Conservation (phyloP, 2,329 filamentous ascomycete species). For the Pseudogymnoascus sp. region DNA sequence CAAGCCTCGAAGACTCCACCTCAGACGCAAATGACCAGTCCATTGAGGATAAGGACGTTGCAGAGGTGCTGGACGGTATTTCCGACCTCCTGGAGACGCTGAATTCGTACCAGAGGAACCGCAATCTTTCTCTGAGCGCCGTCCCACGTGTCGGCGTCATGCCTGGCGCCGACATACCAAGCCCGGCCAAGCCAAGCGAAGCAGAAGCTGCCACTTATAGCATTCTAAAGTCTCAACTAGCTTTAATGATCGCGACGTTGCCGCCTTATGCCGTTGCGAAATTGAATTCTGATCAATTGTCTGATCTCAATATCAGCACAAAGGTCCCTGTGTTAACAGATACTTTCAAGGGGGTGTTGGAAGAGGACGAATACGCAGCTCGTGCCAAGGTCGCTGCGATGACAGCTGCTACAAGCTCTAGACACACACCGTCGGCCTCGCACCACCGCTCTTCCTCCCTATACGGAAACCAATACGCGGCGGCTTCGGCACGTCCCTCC, state of each 20-base stretch:
- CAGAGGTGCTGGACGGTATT: conserved; percentile 64
- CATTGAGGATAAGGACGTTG: conserved; percentile 49
- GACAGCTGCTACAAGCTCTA: conserved; percentile 15
- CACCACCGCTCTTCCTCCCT: conserved; percentile 21
- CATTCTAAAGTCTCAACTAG: conserved; percentile 42
- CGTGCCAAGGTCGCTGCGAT: conserved; percentile 21
- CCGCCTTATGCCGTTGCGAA: conserved; percentile 50
- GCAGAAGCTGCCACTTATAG: conserved; percentile 44
- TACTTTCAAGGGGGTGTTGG: conserved; percentile 43
- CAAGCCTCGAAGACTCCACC: conserved; percentile 33
- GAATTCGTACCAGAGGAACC: conserved; percentile 69
- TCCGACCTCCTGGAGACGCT: conserved; percentile 69
- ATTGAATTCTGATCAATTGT: conserved; percentile 44
- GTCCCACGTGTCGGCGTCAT: conserved; percentile 47
- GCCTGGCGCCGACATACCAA: conserved; percentile 60
- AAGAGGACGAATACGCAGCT: conserved; percentile 38
- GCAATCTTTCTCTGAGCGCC: conserved; percentile 55
- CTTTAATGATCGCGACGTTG: conserved; percentile 41
- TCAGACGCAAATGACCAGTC: conserved; percentile 38
- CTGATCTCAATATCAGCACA: conserved; percentile 43
- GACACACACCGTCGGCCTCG: conserved; percentile 17
- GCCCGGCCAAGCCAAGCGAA: conserved; percentile 54
- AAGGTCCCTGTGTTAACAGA: conserved; percentile 40
- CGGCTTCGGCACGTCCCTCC: conserved; percentile 18
- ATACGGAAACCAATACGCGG: conserved; percentile 27